Evolutionary conservation across 129 eudicot species (phyloP).

Genomic region (Mikania micrantha): DNA sequence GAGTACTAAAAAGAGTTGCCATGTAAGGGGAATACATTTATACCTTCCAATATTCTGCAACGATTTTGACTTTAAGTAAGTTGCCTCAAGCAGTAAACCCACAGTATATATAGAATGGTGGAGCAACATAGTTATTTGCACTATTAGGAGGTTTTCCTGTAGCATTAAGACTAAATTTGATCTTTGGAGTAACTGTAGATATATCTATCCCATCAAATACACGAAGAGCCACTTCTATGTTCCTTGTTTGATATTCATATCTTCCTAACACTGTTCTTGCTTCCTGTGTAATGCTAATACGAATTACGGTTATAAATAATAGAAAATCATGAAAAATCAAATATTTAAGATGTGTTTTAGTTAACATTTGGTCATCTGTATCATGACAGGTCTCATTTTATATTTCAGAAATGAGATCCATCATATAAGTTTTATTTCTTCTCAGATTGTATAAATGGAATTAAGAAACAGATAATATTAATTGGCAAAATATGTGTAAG

Average conservation of each 20-base stretch:
- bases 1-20: too few species aligned
- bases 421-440: too few species aligned
- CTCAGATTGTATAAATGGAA: too few species aligned
- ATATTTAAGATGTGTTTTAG: too few species aligned
- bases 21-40: slow-evolving; percentile 47
- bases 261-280: slow-evolving; percentile 92
- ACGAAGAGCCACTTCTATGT: slow-evolving; percentile 80
- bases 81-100: slow-evolving; percentile 68
- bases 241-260: slow-evolving; percentile 89
- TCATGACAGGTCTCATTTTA: too few species aligned
- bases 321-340: too few species aligned
- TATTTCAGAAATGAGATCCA: too few species aligned
- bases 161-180: slow-evolving; percentile 56
- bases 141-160: slow-evolving; percentile 34
- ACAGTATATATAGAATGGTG: slow-evolving; percentile 70
- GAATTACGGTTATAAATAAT: too few species aligned
- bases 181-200: slow-evolving; percentile 54
- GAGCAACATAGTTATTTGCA: slow-evolving; percentile 37
- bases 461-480: too few species aligned
- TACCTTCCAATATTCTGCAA: slow-evolving; percentile 71
- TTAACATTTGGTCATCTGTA: too few species aligned
- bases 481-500: too few species aligned
- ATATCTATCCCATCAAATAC: slow-evolving; percentile 89
- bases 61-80: slow-evolving; percentile 76
- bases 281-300: slow-evolving; percentile 35